Conservation (phyloP, 2,329 filamentous ascomycete species). For the Claviceps sp. region DNA sequence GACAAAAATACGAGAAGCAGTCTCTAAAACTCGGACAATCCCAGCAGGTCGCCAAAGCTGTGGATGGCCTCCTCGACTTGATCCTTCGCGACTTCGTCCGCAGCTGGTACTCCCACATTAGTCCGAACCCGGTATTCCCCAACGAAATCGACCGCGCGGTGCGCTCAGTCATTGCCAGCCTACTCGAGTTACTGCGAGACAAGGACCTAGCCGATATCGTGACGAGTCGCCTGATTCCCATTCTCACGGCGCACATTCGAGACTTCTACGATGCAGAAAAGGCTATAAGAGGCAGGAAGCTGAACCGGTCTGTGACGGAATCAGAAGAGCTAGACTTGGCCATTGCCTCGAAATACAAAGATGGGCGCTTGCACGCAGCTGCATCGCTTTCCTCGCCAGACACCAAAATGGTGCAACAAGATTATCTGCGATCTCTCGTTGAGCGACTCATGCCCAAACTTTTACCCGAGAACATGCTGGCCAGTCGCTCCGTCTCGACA, state of each 20-base stretch:
- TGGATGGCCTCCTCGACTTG: slow-evolving; percentile 67
- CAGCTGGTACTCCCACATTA: slow-evolving; percentile 83
- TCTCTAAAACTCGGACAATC: slow-evolving; percentile 60
- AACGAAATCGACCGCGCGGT: slow-evolving; percentile 78
- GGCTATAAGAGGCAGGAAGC: slow-evolving; percentile 70
- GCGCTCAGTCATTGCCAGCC: slow-evolving; percentile 54
- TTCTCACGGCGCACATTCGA: slow-evolving; percentile 76
- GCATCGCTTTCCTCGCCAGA: slow-evolving; percentile 74
- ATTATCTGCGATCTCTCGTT: slow-evolving; percentile 69
- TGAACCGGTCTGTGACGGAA: slow-evolving; percentile 84
- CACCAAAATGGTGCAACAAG: slow-evolving; percentile 73
- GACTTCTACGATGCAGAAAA: slow-evolving; percentile 88
- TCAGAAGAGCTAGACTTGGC: slow-evolving; percentile 92
- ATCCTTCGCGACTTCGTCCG: slow-evolving; percentile 74
- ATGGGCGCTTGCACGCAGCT: slow-evolving; percentile 79
- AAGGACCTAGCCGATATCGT: slow-evolving; percentile 76
- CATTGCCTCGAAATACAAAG: slow-evolving; percentile 85
- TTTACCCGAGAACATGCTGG: slow-evolving; percentile 59
- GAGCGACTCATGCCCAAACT: slow-evolving; percentile 59
- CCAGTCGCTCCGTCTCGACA: slow-evolving; percentile 67
- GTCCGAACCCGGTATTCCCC: slow-evolving; percentile 62
- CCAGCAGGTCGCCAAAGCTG: slow-evolving; percentile 60
- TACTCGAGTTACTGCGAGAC: slow-evolving; percentile 58
- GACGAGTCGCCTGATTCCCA: slow-evolving; percentile 71
- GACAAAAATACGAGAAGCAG: slow-evolving; percentile 52